These are phyloP conservation scores for Aspergillus glaucus DNA, from an alignment of 2,329 filamentous ascomycete species.

Conservation along the genomic window DNA sequence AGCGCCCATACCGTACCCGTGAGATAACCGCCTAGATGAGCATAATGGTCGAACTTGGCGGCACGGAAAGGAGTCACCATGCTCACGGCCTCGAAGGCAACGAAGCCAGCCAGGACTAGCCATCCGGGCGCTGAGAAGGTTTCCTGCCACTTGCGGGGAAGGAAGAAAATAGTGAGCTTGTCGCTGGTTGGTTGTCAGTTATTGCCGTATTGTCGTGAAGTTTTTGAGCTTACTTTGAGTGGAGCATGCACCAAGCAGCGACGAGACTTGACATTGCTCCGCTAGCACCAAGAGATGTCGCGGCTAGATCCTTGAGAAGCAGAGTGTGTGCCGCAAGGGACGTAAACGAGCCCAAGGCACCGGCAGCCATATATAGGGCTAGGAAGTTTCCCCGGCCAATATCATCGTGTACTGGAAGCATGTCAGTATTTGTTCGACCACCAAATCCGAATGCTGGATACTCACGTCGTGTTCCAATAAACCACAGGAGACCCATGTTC, in stretches of 20 bases:
- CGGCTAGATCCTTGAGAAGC: constrained; percentile 31
- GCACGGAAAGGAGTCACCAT: constrained; percentile 25
- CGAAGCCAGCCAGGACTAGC: constrained; percentile 30
- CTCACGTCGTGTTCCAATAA: constrained; percentile 48
- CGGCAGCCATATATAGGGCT: constrained; percentile 46
- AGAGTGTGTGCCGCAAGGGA: constrained; percentile 43
- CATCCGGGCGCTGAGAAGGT: constrained; percentile 38
- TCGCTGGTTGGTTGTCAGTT: constrained; percentile 23
- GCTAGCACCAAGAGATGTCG: constrained; percentile 48
- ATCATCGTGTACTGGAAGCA: constrained; percentile 46
- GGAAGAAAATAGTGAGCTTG: constrained; percentile 36
- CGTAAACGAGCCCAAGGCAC: constrained; percentile 41
- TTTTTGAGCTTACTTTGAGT: constrained; percentile 34
- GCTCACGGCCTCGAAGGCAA: constrained; percentile 32
- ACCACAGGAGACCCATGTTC: constrained; percentile 51
- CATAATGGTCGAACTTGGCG: constrained; percentile 34
- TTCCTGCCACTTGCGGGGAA: constrained; percentile 34
- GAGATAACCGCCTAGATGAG: constrained; percentile 39
- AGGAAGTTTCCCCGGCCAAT: constrained; percentile 52
- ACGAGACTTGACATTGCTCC: constrained; percentile 46
- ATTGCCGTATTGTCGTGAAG: background rate
- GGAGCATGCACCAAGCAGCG: constrained; percentile 45
- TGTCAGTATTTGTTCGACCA: constrained; percentile 3
- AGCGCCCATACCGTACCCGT: constrained; percentile 23
- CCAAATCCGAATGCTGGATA: background rate